Conservation (phyloP, 352 stramenopile species). For the Pythium aquatile region DNA sequence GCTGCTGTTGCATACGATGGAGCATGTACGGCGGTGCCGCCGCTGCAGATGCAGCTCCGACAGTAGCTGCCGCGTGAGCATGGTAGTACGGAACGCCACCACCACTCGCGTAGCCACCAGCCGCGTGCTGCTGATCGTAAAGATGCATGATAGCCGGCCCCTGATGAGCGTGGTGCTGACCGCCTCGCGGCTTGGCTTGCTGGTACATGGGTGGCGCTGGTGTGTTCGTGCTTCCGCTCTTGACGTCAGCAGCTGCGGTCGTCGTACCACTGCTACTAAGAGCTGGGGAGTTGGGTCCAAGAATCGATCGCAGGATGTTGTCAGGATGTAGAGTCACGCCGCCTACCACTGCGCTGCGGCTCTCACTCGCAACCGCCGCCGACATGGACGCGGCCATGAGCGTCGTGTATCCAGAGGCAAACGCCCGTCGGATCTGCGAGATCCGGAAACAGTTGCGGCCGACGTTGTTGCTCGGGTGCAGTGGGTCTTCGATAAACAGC, state of each 20-base stretch:
- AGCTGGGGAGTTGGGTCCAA: conserved; percentile 52
- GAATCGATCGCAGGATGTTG: conserved; percentile 74
- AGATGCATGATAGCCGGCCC: conserved; percentile 6
- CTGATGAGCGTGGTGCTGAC: neutral
- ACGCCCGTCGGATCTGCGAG: conserved; percentile 81
- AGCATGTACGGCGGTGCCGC: conserved; percentile 21
- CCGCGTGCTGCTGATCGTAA: conserved; percentile 20
- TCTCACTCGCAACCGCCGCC: conserved; percentile 48
- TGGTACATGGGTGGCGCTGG: conserved; percentile 5
- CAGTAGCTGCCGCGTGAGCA: neutral
- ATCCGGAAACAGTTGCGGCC: conserved; percentile 96
- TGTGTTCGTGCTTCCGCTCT: conserved; percentile 3
- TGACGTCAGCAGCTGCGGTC: neutral
- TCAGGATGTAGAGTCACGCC: conserved; percentile 74
- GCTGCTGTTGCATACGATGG: conserved; percentile 23
- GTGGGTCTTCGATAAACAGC: conserved; percentile 94
- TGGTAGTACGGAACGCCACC: conserved; percentile 17
- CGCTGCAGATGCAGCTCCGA: neutral
- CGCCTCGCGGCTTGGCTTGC: conserved; percentile 8
- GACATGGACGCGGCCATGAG: conserved; percentile 64
- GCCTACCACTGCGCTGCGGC: conserved; percentile 52
- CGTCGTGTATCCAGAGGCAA: conserved; percentile 68
- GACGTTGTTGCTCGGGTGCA: conserved; percentile 94
- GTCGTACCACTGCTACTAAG: conserved; percentile 16
- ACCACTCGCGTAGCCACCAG: neutral